Conservation (phyloP, 2,329 filamentous ascomycete species). For the Alternaria hordeiaustralica region DNA sequence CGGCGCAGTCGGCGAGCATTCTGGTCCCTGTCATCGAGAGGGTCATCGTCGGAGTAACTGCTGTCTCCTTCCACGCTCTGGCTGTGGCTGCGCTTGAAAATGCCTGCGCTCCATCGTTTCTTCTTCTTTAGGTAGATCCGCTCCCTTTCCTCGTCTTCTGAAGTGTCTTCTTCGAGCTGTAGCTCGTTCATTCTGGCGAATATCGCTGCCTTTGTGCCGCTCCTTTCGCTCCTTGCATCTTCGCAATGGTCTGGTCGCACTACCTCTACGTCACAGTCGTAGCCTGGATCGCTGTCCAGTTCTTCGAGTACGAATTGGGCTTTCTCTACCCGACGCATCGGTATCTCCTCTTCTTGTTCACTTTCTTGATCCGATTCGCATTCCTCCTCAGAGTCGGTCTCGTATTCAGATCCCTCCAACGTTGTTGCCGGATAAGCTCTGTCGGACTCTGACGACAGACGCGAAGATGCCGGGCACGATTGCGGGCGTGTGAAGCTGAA, state of each 20-base stretch:
- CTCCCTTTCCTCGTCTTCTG: conserved; percentile 38
- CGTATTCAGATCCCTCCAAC: conserved; percentile 39
- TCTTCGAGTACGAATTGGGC: conserved; percentile 54
- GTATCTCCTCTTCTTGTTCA: conserved; percentile 31
- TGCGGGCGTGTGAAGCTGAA: conserved; percentile 48
- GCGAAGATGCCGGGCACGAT: conserved; percentile 44
- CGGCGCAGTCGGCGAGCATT: conserved; percentile 52
- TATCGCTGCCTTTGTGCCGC: conserved; percentile 39
- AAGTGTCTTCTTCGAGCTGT: conserved; percentile 42
- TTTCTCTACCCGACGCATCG: conserved; percentile 34
- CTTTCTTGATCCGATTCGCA: conserved; percentile 38
- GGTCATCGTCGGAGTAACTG: conserved; percentile 52
- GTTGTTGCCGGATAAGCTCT: conserved; percentile 39
- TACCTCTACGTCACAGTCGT: conserved; percentile 52
- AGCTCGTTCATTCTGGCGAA: conserved; percentile 44
- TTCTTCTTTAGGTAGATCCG: conserved; percentile 45
- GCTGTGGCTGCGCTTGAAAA: conserved; percentile 56
- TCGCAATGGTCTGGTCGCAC: conserved; percentile 54
- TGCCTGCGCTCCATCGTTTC: conserved; percentile 51
- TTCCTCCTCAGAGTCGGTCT: conserved; percentile 26
- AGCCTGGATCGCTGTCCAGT: conserved; percentile 47
- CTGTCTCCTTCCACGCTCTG: conserved; percentile 54
- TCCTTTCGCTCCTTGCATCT: conserved; percentile 49
- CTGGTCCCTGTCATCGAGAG: conserved; percentile 48
- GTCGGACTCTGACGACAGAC: conserved; percentile 48